These are phyloP conservation scores for Pelargonium citronellum DNA, from an alignment of 441 rosid species.

Conservation along the genomic window DNA sequence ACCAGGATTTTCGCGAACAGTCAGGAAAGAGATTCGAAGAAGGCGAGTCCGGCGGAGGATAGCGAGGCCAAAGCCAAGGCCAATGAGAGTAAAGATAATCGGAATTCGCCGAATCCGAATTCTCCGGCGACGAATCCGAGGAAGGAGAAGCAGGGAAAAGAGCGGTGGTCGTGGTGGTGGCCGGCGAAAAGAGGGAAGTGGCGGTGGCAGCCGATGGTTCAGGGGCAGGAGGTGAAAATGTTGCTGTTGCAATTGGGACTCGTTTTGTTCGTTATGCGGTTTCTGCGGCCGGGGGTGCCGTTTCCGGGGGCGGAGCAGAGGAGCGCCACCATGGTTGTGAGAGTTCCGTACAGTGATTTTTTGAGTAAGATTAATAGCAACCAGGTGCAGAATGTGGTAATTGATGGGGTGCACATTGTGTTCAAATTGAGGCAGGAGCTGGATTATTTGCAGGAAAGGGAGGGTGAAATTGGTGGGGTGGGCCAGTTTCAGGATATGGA, in stretches of 20 bases:
- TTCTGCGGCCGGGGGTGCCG: constrained; percentile 73
- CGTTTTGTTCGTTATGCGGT: constrained; percentile 70
- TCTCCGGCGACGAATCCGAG: constrained; percentile 38
- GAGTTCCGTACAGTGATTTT: constrained; percentile 86
- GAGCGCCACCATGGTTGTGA: constrained; percentile 48
- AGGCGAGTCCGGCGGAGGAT: constrained; percentile 39
- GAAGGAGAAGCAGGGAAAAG: constrained; percentile 47
- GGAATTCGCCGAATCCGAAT: constrained; percentile 31
- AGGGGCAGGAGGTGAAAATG: constrained; percentile 69
- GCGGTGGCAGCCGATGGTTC: constrained; percentile 77
- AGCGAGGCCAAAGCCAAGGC: constrained; percentile 26
- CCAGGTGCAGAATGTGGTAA: constrained; percentile 80
- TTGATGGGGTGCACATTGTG: constrained; percentile 84
- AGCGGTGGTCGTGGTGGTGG: constrained; percentile 54
- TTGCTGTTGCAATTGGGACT: constrained; percentile 71
- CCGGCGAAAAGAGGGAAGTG: constrained; percentile 47
- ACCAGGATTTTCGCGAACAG: constrained; percentile 41
- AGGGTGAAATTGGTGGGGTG: constrained; percentile 31
- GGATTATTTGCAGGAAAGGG: constrained; percentile 22
- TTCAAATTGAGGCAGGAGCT: constrained; percentile 67
- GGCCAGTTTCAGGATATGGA: constrained; percentile 45
- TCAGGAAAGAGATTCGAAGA: constrained; percentile 47
- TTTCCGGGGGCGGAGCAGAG: constrained; percentile 83
- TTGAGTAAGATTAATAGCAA: constrained; percentile 64
- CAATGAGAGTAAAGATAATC: constrained; percentile 35